Evolutionary conservation across 768 basidiomycete species (phyloP).

Genomic region (Amanita rubescens): DNA sequence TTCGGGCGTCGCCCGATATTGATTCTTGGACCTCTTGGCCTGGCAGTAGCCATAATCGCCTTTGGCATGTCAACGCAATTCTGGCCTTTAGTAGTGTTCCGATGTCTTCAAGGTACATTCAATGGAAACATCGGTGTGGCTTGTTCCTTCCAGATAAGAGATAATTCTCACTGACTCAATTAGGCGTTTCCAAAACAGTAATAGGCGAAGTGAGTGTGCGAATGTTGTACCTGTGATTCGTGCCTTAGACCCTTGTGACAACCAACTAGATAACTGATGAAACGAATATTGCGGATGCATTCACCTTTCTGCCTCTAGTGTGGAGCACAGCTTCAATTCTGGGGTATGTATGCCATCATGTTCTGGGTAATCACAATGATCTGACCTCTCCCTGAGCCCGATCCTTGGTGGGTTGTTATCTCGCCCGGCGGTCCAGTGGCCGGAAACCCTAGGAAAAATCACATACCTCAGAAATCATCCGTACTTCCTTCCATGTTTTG

Average conservation of each 20-base stretch:
- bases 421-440: slow-evolving; percentile 22
- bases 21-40: slow-evolving; percentile 33
- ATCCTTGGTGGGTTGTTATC: slow-evolving; percentile 26
- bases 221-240: neutral
- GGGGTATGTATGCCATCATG: slow-evolving; percentile 17
- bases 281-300: slow-evolving; percentile 33
- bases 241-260: slow-evolving; percentile 31
- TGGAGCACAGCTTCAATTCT: slow-evolving; percentile 27
- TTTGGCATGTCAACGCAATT: slow-evolving; percentile 38
- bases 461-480: slow-evolving; percentile 24
- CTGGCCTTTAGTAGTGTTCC: slow-evolving; percentile 20
- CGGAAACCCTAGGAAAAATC: slow-evolving; percentile 17
- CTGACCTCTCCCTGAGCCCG: slow-evolving; percentile 11
- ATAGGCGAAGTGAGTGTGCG: neutral
- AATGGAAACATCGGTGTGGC: neutral
- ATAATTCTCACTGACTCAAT: slow-evolving; percentile 31
- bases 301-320: slow-evolving; percentile 25
- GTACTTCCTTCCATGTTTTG: slow-evolving; percentile 30
- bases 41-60: slow-evolving; percentile 30
- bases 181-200: neutral
- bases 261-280: slow-evolving; percentile 27
- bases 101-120: slow-evolving; percentile 12
- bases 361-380: neutral
- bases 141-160: slow-evolving; percentile 7
- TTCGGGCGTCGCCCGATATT: slow-evolving; percentile 37